phyloP scores from a whole-genome alignment of 305 asterid genomes.

The Plantago coronopus region DNA sequence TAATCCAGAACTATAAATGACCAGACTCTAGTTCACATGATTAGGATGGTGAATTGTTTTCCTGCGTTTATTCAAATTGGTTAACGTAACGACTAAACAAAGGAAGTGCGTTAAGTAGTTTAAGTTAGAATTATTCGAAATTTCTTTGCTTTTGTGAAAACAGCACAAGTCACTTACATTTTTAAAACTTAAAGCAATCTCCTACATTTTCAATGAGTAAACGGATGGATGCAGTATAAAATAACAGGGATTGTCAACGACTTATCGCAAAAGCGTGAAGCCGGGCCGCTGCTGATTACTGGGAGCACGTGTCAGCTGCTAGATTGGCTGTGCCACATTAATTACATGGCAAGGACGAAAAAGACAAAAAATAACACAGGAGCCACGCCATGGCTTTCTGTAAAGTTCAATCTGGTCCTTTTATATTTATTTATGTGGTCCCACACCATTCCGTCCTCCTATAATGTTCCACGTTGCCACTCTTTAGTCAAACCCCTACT shows the following conservation, averaged over 20 bases:
- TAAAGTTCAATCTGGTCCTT: slow-evolving; percentile 22
- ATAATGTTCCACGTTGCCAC: slow-evolving; percentile 16
- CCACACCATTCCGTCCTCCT: slow-evolving; percentile 25
- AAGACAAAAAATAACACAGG: slow-evolving; percentile 38
- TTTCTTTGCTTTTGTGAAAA: too few relatives aligned
- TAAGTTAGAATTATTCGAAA: too few relatives aligned
- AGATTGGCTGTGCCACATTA: slow-evolving; percentile 33
- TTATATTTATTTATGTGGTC: neutral
- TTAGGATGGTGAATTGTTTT: too few relatives aligned
- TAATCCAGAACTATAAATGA: too few relatives aligned
- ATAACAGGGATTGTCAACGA: slow-evolving; percentile 16
- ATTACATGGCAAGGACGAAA: slow-evolving; percentile 32
- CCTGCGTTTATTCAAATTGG: too few relatives aligned
- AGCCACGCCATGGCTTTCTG: slow-evolving; percentile 42
- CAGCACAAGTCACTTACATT: too few relatives aligned
- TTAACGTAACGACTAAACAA: too few relatives aligned
- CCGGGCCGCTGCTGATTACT: slow-evolving; percentile 14
- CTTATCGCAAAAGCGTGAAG: slow-evolving; percentile 9
- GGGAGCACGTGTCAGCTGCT: slow-evolving; percentile 43
- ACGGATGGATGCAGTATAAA: too few relatives aligned
- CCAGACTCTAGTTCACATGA: too few relatives aligned
- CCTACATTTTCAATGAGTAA: too few relatives aligned
- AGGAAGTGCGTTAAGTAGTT: too few relatives aligned
- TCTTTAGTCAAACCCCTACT: slow-evolving; percentile 38
- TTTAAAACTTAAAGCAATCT: too few relatives aligned